Evolutionary conservation across 768 basidiomycete genomes (phyloP), one percentile per base, ranked within the genome.

Genomic region (Pisolithus sp.): DNA sequence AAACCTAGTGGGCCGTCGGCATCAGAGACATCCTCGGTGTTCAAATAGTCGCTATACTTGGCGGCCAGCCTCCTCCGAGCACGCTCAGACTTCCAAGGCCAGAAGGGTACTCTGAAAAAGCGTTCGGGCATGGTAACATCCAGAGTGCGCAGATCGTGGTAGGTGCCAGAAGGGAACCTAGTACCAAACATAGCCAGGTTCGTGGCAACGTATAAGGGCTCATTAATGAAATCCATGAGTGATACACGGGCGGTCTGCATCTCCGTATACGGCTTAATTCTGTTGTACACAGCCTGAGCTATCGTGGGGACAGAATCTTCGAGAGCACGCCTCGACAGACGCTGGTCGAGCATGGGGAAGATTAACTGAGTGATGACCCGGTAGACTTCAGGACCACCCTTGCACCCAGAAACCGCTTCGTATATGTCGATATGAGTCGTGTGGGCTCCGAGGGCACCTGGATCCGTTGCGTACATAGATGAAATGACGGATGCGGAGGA

Each of bases 181-280:
- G 45, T 46, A 7, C 61, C 59, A n/a, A 66, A 46, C 36, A 64
- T 51, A 31, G 55, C 36, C n/a, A 50, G n/a, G 12, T 66, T 65
- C 2, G 53, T 56, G 8, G 59, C 49, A 2, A 10, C 30, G 38
- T 59, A 65, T 4, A 65, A 54, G 2, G 59, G 62, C 20, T 50
- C 30, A 30, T 51, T 48, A 9, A 57, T 54, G 37, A 66, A 52
- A 6, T 31, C 42, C 8, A 17, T 57, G 5, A 64, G 45, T 1
- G 63, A 61, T 20, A 59, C 31, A 5, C 48, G 38, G 7, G 43
- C 26, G 4, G 23, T 23, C 12, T 55, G 12, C 7, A 17, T 7
- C 31, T 5, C 41, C 15, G 23, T 12, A 24, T 56, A 9, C 2
- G 48, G 23, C 42, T 48, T 51, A 47, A 66, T 52, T 24, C 54